Evolutionary conservation across 768 basidiomycete genomes (phyloP), one percentile per base, ranked within the genome.

Genomic region (Coprinellus micaceus): DNA sequence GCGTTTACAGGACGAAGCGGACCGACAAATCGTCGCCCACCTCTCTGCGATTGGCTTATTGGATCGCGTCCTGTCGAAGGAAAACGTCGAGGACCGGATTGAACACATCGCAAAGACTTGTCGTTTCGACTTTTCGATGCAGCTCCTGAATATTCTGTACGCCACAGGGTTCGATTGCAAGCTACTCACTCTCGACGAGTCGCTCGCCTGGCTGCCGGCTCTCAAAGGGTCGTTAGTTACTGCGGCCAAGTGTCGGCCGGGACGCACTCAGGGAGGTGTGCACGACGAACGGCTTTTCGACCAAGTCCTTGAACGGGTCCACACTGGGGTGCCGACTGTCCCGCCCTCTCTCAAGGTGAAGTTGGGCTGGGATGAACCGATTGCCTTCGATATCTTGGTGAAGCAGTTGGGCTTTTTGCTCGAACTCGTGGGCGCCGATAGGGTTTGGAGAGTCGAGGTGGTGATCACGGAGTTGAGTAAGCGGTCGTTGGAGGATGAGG

Each of bases 351-450:
- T 80, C 25, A 68, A 62, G 10, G 51, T 47, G 1, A 64, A 65
- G 2, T 64, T 81, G 28, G 68, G 70, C 1, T 82, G 81, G 80
- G 66, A 75, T 54, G 51, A 69, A 28, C 69, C 69, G 0, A 47
- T 80, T 29, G 44, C 71, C 0, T 55, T 70, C 15, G 47, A 56
- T 2, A 58, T 74, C 11, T 26, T 80, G 17, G 57, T 63, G 4
- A 39, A 68, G 26, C 79, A 81, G 54, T 63, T 80, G 7, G 50
- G 58, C 15, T 50, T 49, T 1, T 58, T 68, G 1, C 56, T 74
- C 25, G 58, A 64, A 5, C 22, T 22, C 5, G 11, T 7, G 40
- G n/a, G n/a, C 5, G 40, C 5, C 40, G 40, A 43, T 19, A 43
- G 5, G 5, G 19, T 43, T 43, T 21, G 10, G 10, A 52, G 57